Conservation (phyloP, 352 stramenopile species). For the Globisporangium orthogonon region DNA sequence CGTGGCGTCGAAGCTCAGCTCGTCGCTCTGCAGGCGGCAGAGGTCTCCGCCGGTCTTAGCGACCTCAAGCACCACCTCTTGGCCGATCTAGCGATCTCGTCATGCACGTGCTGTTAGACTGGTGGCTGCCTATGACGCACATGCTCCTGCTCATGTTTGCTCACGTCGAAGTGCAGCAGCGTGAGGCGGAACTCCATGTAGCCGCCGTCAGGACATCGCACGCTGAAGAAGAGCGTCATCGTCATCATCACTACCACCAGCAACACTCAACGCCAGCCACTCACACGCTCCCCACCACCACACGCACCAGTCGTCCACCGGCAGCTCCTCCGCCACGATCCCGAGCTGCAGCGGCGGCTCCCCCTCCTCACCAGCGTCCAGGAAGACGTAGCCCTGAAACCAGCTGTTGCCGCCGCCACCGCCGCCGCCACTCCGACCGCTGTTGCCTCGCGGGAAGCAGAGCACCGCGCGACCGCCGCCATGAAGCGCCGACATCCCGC, state of each 20-base stretch:
- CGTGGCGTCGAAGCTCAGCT: slow-evolving; percentile 30
- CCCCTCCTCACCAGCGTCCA: slow-evolving; percentile 13
- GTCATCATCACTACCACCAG: background rate
- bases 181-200: slow-evolving; percentile 61
- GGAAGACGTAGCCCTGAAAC: slow-evolving; percentile 66
- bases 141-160: background rate
- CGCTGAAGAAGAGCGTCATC: slow-evolving; percentile 11
- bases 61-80: slow-evolving; percentile 36
- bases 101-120: background rate
- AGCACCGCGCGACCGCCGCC: slow-evolving; percentile 34
- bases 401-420: slow-evolving; percentile 22
- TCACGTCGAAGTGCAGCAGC: slow-evolving; percentile 48
- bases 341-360: slow-evolving; percentile 27
- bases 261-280: background rate
- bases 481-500: slow-evolving; percentile 17
- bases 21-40: slow-evolving; percentile 41
- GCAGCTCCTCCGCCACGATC: slow-evolving; percentile 52
- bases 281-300: background rate
- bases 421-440: background rate
- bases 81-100: slow-evolving; percentile 6
- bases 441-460: slow-evolving; percentile 39
- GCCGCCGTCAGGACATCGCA: slow-evolving; percentile 56
- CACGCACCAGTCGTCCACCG: slow-evolving; percentile 52
- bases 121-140: background rate
- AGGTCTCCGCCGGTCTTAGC: slow-evolving; percentile 58